phyloP scores from a whole-genome alignment of 805 yeast species.

The Hanseniaspora mollemarum region DNA sequence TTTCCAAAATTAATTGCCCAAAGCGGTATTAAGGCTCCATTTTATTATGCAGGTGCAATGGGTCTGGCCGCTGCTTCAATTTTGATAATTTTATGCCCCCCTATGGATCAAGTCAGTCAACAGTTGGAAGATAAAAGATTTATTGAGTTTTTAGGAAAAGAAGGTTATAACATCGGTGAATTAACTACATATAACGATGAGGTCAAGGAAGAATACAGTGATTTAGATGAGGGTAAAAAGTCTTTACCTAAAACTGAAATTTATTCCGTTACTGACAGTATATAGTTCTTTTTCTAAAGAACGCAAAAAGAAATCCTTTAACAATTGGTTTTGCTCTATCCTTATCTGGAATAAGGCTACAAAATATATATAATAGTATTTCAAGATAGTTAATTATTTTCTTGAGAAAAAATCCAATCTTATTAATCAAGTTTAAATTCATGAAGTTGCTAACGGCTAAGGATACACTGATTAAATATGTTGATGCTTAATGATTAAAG shows the following conservation, averaged over 20 bases:
- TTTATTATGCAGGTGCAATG: constrained; percentile 12
- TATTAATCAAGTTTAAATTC: no score
- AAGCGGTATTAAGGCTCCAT: constrained; percentile 49
- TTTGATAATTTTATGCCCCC: constrained; percentile 54
- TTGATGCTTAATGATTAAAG: no score
- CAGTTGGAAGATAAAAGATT: constrained; percentile 65
- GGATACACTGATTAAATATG: no score
- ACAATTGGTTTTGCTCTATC: no score
- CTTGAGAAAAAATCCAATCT: no score
- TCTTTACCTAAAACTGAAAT: background rate
- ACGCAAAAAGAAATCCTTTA: no score
- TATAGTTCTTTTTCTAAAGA: background rate
- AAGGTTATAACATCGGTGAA: constrained; percentile 40
- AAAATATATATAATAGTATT: no score
- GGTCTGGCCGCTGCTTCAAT: constrained; percentile 35
- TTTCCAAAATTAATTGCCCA: constrained; percentile 67
- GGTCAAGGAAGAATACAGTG: background rate
- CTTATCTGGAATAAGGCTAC: no score
- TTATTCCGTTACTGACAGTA: background rate
- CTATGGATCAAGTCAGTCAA: constrained; percentile 74
- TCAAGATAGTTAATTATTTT: no score
- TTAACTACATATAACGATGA: background rate
- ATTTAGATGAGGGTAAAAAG: background rate
- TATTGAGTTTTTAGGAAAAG: constrained; percentile 47
- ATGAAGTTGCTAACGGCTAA: no score